Base-by-base conservation (phyloP, 2,329 filamentous ascomycete species). In the Aspergillus sp. region DNA sequence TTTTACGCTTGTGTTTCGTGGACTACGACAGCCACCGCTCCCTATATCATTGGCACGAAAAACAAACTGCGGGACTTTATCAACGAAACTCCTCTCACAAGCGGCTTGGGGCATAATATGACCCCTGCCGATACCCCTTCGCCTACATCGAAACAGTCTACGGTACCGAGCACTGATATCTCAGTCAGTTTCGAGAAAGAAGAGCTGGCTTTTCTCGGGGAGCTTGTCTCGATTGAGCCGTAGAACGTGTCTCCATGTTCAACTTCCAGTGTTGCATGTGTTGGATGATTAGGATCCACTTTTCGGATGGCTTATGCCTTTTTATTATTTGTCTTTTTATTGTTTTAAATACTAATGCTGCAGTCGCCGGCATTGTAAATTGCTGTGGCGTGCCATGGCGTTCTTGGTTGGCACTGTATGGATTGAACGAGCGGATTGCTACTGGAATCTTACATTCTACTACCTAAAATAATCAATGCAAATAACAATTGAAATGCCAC, bases 1-100 rank as follows among this genome's bases (percentile, higher is more conserved):
- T 68, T 63, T 41, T 66, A 63, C 36, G 65, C 63, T 3, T 66
- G 58, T 46, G 48, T 70, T 27, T 54, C 51, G 28, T 67, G 65
- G 64, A 48, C 49, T 29, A 41, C 44, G 29, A 7, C 9, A 7
- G 9, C 38, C 8, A 5, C 7, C 5, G 4, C 27, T 29, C 3
- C 28, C 2, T 3, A 4, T 29, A 7, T 12, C n/a, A 5, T 7
- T 27, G 9, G 5, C 7, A 6, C 19, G 36, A 19, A 10, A 28
- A 19, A 39, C 7, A 9, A 12, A 4, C 5, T 27, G 9, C 36
- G 7, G 6, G 27, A n/a, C 3, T 29, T 30, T 29, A 9, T 5
- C 4, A 26, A 12, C 3, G 40, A 32, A 7, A 42, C 30, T n/a
- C 40, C 40, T n/a, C 30, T 9, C 12, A 32, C 27, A 5, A 39